Evolutionary conservation across 1,139 yeast species (phyloP).

Genomic region (Sugiyamaella sp.): DNA sequence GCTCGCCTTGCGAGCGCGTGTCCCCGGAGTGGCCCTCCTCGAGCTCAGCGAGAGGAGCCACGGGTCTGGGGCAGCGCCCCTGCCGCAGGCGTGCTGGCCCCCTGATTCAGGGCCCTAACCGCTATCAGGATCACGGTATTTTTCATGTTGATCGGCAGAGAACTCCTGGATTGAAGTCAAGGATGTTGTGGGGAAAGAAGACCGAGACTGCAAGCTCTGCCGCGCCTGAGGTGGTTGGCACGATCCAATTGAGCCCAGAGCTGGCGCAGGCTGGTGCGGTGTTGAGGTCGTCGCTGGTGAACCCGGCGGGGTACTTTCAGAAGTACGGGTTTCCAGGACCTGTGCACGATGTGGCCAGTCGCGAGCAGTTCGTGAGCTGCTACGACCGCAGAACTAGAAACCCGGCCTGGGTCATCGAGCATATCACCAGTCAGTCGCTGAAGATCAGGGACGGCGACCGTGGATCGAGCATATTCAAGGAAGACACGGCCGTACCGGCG

Average conservation of each 20-base stretch:
- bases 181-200: slow-evolving; percentile 17
- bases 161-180: not conserved
- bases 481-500: slow-evolving; percentile 82
- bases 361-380: slow-evolving; percentile 80
- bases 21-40: no score
- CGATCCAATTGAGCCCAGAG: slow-evolving; percentile 9
- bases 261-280: slow-evolving; percentile 10
- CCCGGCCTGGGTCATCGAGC: slow-evolving; percentile 94
- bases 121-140: not conserved
- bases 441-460: slow-evolving; percentile 59
- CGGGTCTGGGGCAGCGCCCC: no score
- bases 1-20: no score
- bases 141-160: not conserved
- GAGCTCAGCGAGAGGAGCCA: no score
- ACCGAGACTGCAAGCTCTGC: slow-evolving; percentile 7
- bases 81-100: no score
- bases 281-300: slow-evolving; percentile 41
- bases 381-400: slow-evolving; percentile 83
- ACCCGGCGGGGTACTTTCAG: slow-evolving; percentile 59
- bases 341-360: slow-evolving; percentile 73
- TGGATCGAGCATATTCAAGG: slow-evolving; percentile 77
- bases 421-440: slow-evolving; percentile 76
- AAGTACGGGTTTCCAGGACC: slow-evolving; percentile 97
- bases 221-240: slow-evolving; percentile 7
- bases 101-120: no score